These are phyloP conservation scores for Stagonosporopsis tanaceti DNA, from an alignment of 2,329 filamentous ascomycete species.

Conservation along the genomic window DNA sequence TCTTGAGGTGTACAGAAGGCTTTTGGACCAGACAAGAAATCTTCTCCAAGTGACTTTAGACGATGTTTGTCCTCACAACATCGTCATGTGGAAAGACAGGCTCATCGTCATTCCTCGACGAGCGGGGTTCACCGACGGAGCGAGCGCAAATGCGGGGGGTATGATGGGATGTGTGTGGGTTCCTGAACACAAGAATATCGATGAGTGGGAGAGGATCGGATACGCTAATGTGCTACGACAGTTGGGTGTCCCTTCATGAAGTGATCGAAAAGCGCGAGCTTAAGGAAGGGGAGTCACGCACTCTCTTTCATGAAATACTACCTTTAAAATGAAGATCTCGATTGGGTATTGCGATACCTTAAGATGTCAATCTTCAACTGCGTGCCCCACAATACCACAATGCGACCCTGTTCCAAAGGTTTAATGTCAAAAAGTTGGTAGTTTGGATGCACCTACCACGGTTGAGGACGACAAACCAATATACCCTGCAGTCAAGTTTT, in stretches of 20 bases:
- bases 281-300: too few species aligned
- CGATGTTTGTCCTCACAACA: constrained; percentile 55
- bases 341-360: too few species aligned
- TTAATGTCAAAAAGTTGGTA: neutral
- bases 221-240: constrained; percentile 47
- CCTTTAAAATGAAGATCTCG: too few species aligned
- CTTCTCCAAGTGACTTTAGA: constrained; percentile 19
- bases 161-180: constrained; percentile 59
- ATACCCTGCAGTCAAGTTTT: neutral
- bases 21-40: constrained; percentile 28
- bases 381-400: neutral
- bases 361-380: neutral
- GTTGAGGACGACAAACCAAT: neutral
- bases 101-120: constrained; percentile 59
- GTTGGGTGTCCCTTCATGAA: constrained; percentile 40
- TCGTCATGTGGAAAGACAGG: constrained; percentile 55
- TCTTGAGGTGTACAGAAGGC: constrained; percentile 25
- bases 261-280: neutral
- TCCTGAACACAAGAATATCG: constrained; percentile 43
- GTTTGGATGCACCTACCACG: neutral
- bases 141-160: constrained; percentile 56
- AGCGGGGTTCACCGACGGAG: constrained; percentile 43
- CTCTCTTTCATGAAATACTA: neutral
- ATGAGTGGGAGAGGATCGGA: constrained; percentile 52
- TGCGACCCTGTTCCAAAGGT: neutral